These are phyloP conservation scores for Globisporangium echinulatum DNA, from an alignment of 352 stramenopile species.

Conservation along the genomic window DNA sequence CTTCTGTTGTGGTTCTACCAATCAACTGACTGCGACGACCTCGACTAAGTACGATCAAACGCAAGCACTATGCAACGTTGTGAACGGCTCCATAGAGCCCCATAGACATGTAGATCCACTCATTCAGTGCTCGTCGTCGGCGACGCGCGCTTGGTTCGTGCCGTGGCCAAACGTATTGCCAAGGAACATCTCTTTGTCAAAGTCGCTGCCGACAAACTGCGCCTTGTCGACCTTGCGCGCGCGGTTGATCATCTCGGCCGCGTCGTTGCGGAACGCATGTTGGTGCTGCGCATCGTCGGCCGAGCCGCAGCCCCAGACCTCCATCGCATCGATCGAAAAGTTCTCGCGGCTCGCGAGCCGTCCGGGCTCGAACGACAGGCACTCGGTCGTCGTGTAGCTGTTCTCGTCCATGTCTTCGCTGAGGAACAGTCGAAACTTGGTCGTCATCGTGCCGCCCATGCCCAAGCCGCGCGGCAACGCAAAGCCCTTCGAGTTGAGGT, in stretches of 20 bases:
- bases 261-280: slow-evolving; percentile 66
- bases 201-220: slow-evolving; percentile 76
- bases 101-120: not conserved
- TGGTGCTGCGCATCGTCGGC: slow-evolving; percentile 46
- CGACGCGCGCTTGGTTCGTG: slow-evolving; percentile 49
- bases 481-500: slow-evolving; percentile 82
- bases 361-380: slow-evolving; percentile 65
- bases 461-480: slow-evolving; percentile 66
- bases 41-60: too few relatives aligned
- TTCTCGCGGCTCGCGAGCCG: slow-evolving; percentile 46
- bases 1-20: too few relatives aligned
- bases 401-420: slow-evolving; percentile 82
- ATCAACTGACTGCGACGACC: too few relatives aligned
- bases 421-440: slow-evolving; percentile 70
- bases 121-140: slow-evolving; percentile 54
- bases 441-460: slow-evolving; percentile 60
- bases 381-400: slow-evolving; percentile 74
- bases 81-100: too few relatives aligned
- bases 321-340: slow-evolving; percentile 61
- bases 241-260: slow-evolving; percentile 74
- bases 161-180: slow-evolving; percentile 75
- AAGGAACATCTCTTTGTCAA: slow-evolving; percentile 81
- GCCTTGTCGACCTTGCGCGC: slow-evolving; percentile 84
- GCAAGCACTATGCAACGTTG: too few relatives aligned
- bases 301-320: slow-evolving; percentile 77